A percentile compares a stretch with the other conserved stretches of the same genome.
Conservation (phyloP, 805 yeast species). For the Candida gorgasii region DNA sequence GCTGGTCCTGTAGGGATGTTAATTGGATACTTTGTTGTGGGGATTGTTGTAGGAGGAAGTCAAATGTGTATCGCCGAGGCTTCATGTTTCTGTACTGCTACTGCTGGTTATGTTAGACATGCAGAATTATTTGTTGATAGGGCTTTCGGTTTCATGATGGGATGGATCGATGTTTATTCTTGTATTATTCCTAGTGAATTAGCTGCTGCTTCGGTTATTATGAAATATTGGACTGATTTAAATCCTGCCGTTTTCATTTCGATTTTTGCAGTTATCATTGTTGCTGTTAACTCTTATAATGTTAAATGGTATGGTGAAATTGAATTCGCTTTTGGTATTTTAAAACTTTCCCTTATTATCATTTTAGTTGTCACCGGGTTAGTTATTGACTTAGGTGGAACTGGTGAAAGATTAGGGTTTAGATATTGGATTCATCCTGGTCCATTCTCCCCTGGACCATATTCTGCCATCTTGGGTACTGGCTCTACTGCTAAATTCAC, state of each 20-base stretch:
- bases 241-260: conserved; percentile 49
- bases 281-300: conserved; percentile 35
- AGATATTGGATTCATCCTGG: conserved; percentile 44
- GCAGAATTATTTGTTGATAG: conserved; percentile 43
- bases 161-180: conserved; percentile 43
- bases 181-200: conserved; percentile 41
- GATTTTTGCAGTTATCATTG: conserved; percentile 37
- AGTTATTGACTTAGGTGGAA: conserved; percentile 28
- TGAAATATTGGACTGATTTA: conserved; percentile 46
- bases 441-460: conserved; percentile 39
- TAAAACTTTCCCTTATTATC: conserved; percentile 25
- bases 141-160: conserved; percentile 48
- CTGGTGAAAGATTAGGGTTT: conserved; percentile 25
- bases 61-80: conserved; percentile 43
- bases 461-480: conserved; percentile 32
- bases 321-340: conserved; percentile 27
- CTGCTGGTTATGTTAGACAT: conserved; percentile 37
- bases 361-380: conserved; percentile 23
- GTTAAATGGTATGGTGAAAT: conserved; percentile 37
- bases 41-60: conserved; percentile 38
- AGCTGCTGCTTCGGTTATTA: conserved; percentile 48
- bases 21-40: conserved; percentile 50
- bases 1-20: conserved; percentile 49
- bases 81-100: conserved; percentile 37
- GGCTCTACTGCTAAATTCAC: conserved; percentile 38